Evolutionary conservation across 768 basidiomycete species (phyloP), one percentile per base, ranked within the genome.

Genomic region (Mycena chlorophos): DNA sequence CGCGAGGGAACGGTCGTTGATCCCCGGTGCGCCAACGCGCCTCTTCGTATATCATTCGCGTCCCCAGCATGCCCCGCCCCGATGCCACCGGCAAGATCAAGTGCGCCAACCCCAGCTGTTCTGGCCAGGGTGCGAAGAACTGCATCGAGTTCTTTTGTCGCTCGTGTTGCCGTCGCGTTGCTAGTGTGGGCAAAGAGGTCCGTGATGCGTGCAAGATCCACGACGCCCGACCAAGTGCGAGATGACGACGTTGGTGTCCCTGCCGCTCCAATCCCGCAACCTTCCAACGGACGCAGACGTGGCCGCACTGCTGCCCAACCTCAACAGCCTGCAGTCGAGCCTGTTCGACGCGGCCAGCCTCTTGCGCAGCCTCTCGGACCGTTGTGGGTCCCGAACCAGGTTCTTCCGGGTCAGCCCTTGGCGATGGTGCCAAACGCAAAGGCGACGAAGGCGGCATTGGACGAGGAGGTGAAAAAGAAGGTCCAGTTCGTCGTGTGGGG

Each of bases 111-210:
- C 5, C 14, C 20, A 29, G 20, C 12, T 55, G 54, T 25, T 5
- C 20, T 16, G 22, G 23, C 2, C 31, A 31, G 5, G 54, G 54
- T 5, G 26, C 31, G 12, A 14, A 29, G 5, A 20, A 37, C n/a
- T 55, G 54, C 38, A 55, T 55, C 47, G 47, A 55, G 14, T 55
- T 34, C 34, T 37, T 49, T 38, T 55, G 54, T 25, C 27, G 40
- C 37, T 5, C 25, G 4, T 38, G 37, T 27, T 55, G 54, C 20
- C 17, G 16, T 17, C n/a, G 16, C 5, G 51, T 27, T 19, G 20
- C 43, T 2, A 25, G 4, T 26, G 46, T 22, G 6, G 54, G 39
- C 12, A n/a, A 6, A 2, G 47, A 25, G 4, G 26, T 30, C 40
- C 54, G 54, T 22, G 47, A 55, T 30, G 16, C 54, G 1, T 55